Evolutionary conservation across 495 filamentous ascomycete species (phyloP).

Genomic region (Sporormia fimetaria): DNA sequence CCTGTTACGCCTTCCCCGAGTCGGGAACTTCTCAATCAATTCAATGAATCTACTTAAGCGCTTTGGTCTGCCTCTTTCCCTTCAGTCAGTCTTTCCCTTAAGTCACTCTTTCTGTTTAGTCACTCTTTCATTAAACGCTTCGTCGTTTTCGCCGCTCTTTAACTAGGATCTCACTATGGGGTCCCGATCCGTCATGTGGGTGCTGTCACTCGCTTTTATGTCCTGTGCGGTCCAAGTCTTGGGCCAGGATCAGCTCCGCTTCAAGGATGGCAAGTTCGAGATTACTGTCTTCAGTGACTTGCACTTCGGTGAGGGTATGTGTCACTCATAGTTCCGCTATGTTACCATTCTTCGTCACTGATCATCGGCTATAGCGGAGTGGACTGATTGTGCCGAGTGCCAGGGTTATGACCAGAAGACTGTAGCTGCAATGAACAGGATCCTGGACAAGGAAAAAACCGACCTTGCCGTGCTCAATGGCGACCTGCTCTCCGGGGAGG

Average conservation of each 20-base stretch:
- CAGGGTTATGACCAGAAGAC: constrained; percentile 43
- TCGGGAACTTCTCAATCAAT: too few relatives aligned
- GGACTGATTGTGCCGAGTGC: constrained; percentile 11
- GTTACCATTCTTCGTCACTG: background rate
- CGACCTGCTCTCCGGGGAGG: constrained; percentile 62
- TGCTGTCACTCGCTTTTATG: too few relatives aligned
- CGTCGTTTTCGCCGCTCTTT: too few relatives aligned
- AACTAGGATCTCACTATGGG: too few relatives aligned
- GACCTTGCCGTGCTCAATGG: constrained; percentile 62
- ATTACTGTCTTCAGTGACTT: constrained; percentile 56
- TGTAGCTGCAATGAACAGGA: constrained; percentile 45
- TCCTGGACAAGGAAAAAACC: constrained; percentile 46
- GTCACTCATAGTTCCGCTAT: background rate
- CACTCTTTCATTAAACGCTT: too few relatives aligned
- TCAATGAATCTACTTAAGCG: too few relatives aligned
- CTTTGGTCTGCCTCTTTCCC: too few relatives aligned
- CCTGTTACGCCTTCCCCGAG: too few relatives aligned
- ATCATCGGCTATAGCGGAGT: constrained; percentile 22
- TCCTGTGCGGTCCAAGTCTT: constrained; percentile 7
- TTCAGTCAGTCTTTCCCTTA: too few relatives aligned
- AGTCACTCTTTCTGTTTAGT: too few relatives aligned
- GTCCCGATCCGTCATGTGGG: too few relatives aligned
- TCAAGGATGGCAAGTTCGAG: constrained; percentile 21
- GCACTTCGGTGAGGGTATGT: constrained; percentile 55
- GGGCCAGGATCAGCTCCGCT: constrained; percentile 1